These are phyloP conservation scores for Magnolia sinica DNA, from an alignment of 164 flowering plant genomes.

Conservation along the genomic window DNA sequence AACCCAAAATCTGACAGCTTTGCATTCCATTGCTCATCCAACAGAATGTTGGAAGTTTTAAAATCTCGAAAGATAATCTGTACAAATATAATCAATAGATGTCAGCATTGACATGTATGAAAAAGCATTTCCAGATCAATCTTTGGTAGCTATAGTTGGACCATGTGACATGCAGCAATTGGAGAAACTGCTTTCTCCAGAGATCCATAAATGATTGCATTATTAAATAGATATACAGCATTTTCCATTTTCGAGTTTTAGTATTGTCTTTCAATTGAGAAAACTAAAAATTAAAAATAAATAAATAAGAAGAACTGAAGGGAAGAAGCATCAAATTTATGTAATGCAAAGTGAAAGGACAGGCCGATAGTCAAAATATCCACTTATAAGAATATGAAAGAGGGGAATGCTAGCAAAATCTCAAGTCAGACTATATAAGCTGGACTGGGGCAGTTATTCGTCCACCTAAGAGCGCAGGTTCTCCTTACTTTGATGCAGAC, in stretches of 20 bases:
- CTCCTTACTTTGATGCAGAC: too few species aligned
- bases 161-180: neutral
- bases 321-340: neutral
- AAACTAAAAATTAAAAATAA: too few species aligned
- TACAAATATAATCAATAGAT: slow-evolving; percentile 6
- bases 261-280: neutral
- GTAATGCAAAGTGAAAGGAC: neutral
- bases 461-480: too few species aligned
- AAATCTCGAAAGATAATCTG: slow-evolving; percentile 95
- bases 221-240: too few species aligned
- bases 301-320: neutral
- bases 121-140: neutral
- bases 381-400: neutral
- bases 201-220: neutral
- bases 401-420: neutral
- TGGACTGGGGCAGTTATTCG: too few species aligned
- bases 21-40: slow-evolving; percentile 93
- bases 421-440: too few species aligned
- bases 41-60: slow-evolving; percentile 85
- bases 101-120: neutral
- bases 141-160: neutral
- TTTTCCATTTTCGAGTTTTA: neutral
- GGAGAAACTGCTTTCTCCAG: neutral
- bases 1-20: slow-evolving; percentile 95
- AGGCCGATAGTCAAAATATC: neutral